Conservation (phyloP, 1,139 yeast genomes). For the Williopsis jadinii region DNA sequence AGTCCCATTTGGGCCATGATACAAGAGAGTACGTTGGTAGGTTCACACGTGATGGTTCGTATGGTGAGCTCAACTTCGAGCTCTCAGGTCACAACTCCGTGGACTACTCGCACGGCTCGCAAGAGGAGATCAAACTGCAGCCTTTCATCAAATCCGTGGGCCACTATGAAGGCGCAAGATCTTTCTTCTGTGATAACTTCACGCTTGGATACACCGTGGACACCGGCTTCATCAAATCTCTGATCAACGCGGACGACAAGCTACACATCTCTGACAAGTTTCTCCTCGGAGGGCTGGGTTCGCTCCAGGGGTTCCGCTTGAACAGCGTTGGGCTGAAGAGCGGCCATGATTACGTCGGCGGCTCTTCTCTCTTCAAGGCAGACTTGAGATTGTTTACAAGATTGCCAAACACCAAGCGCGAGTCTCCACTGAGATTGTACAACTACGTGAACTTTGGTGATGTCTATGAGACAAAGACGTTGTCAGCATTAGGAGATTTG, state of each 20-base stretch:
- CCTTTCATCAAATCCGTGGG: slow-evolving; percentile 22
- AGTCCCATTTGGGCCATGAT: slow-evolving; percentile 22
- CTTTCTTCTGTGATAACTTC: slow-evolving; percentile 21
- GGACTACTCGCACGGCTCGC: slow-evolving; percentile 12
- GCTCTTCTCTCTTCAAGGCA: slow-evolving; percentile 23
- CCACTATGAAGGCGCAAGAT: slow-evolving; percentile 20
- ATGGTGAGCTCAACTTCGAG: slow-evolving; percentile 22
- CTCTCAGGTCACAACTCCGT: slow-evolving; percentile 20
- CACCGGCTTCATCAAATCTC: slow-evolving; percentile 21
- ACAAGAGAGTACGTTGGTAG: slow-evolving; percentile 22
- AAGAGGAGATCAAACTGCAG: slow-evolving; percentile 13
- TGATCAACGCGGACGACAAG: slow-evolving; percentile 16
- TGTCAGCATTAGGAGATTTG: slow-evolving; percentile 3
- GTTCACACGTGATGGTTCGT: slow-evolving; percentile 23
- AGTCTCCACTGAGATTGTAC: slow-evolving; percentile 25
- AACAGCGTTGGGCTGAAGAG: slow-evolving; percentile 74
- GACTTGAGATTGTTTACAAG: slow-evolving; percentile 24
- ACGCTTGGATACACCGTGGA: slow-evolving; percentile 22
- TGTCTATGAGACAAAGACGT: slow-evolving; percentile 8
- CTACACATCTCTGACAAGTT: slow-evolving; percentile 35
- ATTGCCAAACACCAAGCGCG: slow-evolving; percentile 21
- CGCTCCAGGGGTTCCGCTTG: slow-evolving; percentile 66
- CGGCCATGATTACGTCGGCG: slow-evolving; percentile 24
- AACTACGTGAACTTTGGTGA: slow-evolving; percentile 21
- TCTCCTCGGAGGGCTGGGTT: slow-evolving; percentile 70